Base-by-base conservation (phyloP, 2,329 filamentous ascomycete genomes). In the Hypoxylon sp. region DNA sequence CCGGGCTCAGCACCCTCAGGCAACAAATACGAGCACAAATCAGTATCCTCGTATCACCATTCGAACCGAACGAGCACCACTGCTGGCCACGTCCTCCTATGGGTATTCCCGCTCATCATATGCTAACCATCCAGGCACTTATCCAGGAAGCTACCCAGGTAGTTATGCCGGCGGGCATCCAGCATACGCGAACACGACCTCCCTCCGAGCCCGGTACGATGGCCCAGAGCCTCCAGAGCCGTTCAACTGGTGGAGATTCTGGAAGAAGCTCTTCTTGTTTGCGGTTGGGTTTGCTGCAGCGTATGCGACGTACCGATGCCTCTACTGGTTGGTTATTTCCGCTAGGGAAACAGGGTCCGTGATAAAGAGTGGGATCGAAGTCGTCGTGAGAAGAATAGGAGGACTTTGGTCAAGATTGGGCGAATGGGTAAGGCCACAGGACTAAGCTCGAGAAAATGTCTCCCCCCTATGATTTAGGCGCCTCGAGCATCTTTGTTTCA, bases 251-350 rank as follows among this genome's bases (percentile, higher is more conserved):
- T 14, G 43, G 19, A 39, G 7, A 11, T 50, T 61, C 27, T 61
- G 63, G 56, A 63, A 46, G 30, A 48, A 52, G 21, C 9, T 70
- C 5, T 56, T 70, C 14, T 51, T 34, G 60, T 29, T 69, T 16
- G 30, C 14, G 2, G 8, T 52, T 14, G 55, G 52, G 2, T 16
- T 65, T 19, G 43, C 61, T 7, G 46, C 25, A 5, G 58, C 46
- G 7, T 70, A 67, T 16, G 56, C 29, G 2, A 11, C 54, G 25
- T 66, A 61, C 25, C 47, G 51, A 8, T 30, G 57, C 3, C 5
- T 62, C 23, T 34, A 45, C 8, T 66, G 65, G 65, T 8, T 63
- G 21, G 39, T 27, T 2, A 41, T 39, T 27, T 7, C 45, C 9
- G 19, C 32, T 0, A 63, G 56, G 46, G 45, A 48, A 5, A 32